Base-by-base conservation (phyloP, 1,284 basidiomycete genomes). In the Garcileccinum viscosum region DNA sequence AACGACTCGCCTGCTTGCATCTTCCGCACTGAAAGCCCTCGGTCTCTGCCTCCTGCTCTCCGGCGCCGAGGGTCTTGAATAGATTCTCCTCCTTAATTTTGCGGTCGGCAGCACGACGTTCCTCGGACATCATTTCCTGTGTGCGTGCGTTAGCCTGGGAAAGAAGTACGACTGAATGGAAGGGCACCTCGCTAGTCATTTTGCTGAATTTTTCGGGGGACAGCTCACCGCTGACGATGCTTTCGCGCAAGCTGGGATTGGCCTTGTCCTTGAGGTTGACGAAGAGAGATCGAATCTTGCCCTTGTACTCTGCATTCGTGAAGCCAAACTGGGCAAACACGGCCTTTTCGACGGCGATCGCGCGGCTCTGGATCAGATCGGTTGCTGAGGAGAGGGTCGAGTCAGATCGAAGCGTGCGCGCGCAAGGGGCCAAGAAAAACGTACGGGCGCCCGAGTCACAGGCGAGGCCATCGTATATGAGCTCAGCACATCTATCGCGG, bases 1-100 rank as follows among this genome's bases (percentile, higher is more conserved):
- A 22, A 42, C 15, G 33, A 74, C 83, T 64, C 62, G 88, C 90
- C 85, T 95, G 92, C 73, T 95, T 95, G 89, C 97, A 99, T 75
- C 95, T 89, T 24, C 90, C 87, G 78, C 98, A 99, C 80, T 99
- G 96, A 93, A 99, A 99, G 2, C 96, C 96, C 74, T 97, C 96
- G 1, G 98, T 99, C 81, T 99, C 97, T 19, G 97, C 97, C 81
- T 95, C 89, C 68, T 91, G 92, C 72, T 97, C 94, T 19, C 89
- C 95, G 0, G 97, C 97, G 4, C 93, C 95, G 22, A 98, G 90
- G 2, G 97, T 93, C 65, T 96, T 94, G 86, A 96, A 95, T 62
- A 99, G 82, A 78, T 99, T 99, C 69, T 95, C 90, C 74, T 94
- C 90, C 67, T 90, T 88, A 72, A 99, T 93, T 77, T 93, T 93